These are phyloP conservation scores for Gossypium rotundifolium DNA, from an alignment of 345 rosid species.

Conservation along the genomic window DNA sequence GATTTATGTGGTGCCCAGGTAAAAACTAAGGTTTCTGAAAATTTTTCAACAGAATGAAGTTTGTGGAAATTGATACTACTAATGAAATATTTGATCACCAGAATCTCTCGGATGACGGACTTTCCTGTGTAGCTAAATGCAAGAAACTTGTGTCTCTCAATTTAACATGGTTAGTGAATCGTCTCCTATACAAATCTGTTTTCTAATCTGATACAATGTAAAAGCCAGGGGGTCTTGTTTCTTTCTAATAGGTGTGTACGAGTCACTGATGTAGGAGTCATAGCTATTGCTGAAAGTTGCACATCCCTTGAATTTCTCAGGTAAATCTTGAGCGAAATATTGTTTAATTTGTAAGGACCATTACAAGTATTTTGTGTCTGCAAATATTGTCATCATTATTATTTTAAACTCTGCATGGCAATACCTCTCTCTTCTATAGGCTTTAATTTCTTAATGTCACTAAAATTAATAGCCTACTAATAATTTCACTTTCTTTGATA, in stretches of 20 bases:
- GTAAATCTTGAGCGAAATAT: conserved; percentile 24
- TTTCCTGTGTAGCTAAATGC: conserved; percentile 67
- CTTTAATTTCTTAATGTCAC: background rate
- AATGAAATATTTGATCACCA: conserved; percentile 27
- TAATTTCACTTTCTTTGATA: background rate
- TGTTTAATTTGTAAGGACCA: background rate
- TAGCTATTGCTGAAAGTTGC: conserved; percentile 69
- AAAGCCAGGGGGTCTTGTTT: background rate
- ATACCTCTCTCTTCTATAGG: background rate
- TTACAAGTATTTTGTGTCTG: background rate
- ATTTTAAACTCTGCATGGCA: background rate
- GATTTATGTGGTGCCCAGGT: conserved; percentile 98
- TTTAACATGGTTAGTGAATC: conserved; percentile 71
- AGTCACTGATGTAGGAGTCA: conserved; percentile 68
- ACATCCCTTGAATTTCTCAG: conserved; percentile 75
- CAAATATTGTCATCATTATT: background rate
- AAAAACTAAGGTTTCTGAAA: conserved; percentile 18
- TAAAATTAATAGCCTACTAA: background rate
- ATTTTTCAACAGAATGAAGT: background rate
- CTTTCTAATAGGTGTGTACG: conserved; percentile 60
- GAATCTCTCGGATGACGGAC: conserved; percentile 86
- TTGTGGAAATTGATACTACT: conserved; percentile 6
- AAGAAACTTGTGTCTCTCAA: conserved; percentile 59
- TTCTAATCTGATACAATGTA: conserved; percentile 4
- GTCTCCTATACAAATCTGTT: conserved; percentile 1